Evolutionary conservation across 2,329 filamentous ascomycete species (phyloP).

Genomic region (Bipolaris zeicola): DNA sequence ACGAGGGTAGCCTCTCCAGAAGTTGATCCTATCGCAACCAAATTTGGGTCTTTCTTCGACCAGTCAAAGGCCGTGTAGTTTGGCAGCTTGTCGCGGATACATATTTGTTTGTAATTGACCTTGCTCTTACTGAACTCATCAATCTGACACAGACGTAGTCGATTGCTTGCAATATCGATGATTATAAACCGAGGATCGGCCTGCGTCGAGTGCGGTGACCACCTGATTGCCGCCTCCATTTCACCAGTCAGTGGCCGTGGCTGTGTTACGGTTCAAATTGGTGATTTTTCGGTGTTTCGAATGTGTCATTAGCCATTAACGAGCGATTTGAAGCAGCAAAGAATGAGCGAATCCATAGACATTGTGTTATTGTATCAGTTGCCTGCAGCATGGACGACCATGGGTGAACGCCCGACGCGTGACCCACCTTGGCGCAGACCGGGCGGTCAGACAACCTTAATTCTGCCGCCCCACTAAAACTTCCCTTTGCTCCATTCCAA

Average conservation of each 20-base stretch:
- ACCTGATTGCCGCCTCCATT: slow-evolving; percentile 68
- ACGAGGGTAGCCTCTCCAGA: slow-evolving; percentile 77
- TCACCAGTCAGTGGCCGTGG: slow-evolving; percentile 22
- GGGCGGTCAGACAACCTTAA: slow-evolving; percentile 23
- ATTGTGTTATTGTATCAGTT: not conserved
- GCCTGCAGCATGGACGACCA: not conserved
- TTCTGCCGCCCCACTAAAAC: slow-evolving; percentile 44
- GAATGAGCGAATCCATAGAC: not conserved
- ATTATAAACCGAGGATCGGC: slow-evolving; percentile 63
- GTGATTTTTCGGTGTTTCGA: not conserved
- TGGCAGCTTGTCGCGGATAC: slow-evolving; percentile 61
- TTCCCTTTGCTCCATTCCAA: slow-evolving; percentile 19
- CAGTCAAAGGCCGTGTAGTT: slow-evolving; percentile 70
- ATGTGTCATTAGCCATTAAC: not conserved
- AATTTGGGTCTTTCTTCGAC: slow-evolving; percentile 65
- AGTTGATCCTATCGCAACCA: slow-evolving; percentile 76
- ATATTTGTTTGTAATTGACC: slow-evolving; percentile 60
- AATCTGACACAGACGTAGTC: slow-evolving; percentile 63
- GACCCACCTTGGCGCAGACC: slow-evolving; percentile 26
- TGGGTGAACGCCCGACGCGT: slow-evolving; percentile 29
- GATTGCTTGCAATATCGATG: slow-evolving; percentile 65
- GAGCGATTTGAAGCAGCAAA: not conserved
- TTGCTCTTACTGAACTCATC: slow-evolving; percentile 43
- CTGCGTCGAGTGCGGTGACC: slow-evolving; percentile 63
- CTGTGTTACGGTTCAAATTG: slow-evolving; percentile 1